Evolutionary conservation across 495 filamentous ascomycete genomes (phyloP).

Genomic region (Penicillium cosmopolitanum): DNA sequence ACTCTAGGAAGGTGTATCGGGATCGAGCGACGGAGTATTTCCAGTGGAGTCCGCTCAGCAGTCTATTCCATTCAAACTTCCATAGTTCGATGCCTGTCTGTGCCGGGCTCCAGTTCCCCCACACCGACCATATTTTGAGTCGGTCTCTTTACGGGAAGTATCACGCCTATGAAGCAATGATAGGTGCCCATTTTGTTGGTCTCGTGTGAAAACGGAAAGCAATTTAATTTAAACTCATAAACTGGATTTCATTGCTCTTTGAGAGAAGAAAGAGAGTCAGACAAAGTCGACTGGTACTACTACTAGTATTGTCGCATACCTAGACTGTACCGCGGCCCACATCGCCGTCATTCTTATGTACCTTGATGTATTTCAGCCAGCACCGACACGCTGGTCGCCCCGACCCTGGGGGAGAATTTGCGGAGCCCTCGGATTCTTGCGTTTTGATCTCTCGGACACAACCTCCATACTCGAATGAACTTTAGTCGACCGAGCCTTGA

Average conservation of each 20-base stretch:
- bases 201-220: too few relatives aligned
- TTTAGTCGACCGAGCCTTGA: conserved; percentile 1
- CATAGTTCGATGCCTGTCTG: conserved; percentile 21
- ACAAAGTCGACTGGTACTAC: not conserved
- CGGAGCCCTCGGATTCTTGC: conserved; percentile 36
- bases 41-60: conserved; percentile 23
- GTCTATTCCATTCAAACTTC: conserved; percentile 32
- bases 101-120: conserved; percentile 33
- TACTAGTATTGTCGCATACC: conserved; percentile 17
- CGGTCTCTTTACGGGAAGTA: not conserved
- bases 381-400: conserved; percentile 34
- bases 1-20: not conserved
- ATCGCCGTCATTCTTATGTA: conserved; percentile 23
- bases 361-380: conserved; percentile 19
- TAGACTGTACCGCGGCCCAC: conserved; percentile 20
- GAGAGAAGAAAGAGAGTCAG: not conserved
- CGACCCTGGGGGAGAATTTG: conserved; percentile 30
- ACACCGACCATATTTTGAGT: conserved; percentile 25
- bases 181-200: too few relatives aligned
- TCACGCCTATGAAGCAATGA: too few relatives aligned
- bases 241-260: too few relatives aligned
- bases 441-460: conserved; percentile 26
- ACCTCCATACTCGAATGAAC: conserved; percentile 16
- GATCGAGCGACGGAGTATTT: conserved; percentile 21
- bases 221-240: too few relatives aligned